Conservation (phyloP, 2,329 filamentous ascomycete genomes). For the Aspergillus pseudoglaucus region DNA sequence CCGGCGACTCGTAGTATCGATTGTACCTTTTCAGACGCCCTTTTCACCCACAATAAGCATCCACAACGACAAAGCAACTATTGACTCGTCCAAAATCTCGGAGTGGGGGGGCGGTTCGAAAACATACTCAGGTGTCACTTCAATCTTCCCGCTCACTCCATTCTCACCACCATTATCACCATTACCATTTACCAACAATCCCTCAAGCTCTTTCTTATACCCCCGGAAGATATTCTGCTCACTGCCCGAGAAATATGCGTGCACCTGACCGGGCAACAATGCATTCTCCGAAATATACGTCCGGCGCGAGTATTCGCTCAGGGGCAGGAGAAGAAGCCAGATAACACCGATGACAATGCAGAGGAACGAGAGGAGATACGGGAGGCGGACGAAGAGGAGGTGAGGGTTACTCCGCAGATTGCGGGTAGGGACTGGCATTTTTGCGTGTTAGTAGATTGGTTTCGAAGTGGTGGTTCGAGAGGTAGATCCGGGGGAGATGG, state of each 20-base stretch:
- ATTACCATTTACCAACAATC: constrained; percentile 27
- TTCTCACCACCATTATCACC: constrained; percentile 13
- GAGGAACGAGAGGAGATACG: constrained; percentile 78
- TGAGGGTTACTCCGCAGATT: constrained; percentile 70
- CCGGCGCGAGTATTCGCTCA: constrained; percentile 81
- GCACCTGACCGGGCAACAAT: constrained; percentile 87
- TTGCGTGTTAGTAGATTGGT: constrained; percentile 11
- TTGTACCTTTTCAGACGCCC: constrained; percentile 63
- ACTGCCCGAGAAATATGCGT: constrained; percentile 94
- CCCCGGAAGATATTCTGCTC: constrained; percentile 92
- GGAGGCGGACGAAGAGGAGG: constrained; percentile 64
- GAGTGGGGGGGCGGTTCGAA: too few species aligned
- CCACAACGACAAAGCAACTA: not conserved
- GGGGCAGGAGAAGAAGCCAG: constrained; percentile 84
- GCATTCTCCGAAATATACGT: constrained; percentile 99
- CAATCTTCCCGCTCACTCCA: constrained; percentile 10
- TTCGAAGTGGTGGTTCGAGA: constrained; percentile 7
- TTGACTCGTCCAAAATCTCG: too few species aligned
- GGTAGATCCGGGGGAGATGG: constrained; percentile 1
- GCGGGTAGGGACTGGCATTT: constrained; percentile 32
- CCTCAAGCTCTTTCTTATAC: constrained; percentile 76
- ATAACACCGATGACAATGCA: constrained; percentile 78
- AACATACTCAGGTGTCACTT: constrained; percentile 24
- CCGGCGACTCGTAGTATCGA: constrained; percentile 71
- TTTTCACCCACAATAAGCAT: constrained; percentile 8